Evolutionary conservation across 495 filamentous ascomycete species (phyloP), one percentile per base, ranked within the genome.

Genomic region (Pyronema omphalodes): DNA sequence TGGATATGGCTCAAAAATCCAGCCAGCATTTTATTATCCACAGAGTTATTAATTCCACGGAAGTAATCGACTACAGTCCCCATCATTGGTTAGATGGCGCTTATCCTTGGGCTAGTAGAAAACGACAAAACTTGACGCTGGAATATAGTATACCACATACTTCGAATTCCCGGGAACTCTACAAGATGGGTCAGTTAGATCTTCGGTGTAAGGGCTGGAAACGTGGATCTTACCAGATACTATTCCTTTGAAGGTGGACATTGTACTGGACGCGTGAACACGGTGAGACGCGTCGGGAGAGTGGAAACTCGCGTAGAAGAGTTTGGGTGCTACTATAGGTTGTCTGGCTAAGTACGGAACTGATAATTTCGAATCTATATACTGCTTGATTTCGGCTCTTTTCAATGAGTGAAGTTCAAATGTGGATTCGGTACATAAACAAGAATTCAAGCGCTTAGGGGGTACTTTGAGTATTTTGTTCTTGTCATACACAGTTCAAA

Each of bases 1-100:
- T 95, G 89, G 9, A 93, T 81, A 75, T 96, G 89, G 62, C 83
- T 89, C 39, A 96, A 73, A 63, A 96, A 94, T 64, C 84, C 94
- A 12, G 84, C 88, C 43, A 93, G 64, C 1, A 88, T 84, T 33
- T 83, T 73, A 29, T 67, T 71, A 14, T 66, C 67, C 0, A 70
- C 73, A 15, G 70, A 72, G 17, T 69, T 69, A 14, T 70, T 60
- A 44, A 47, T 63, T 11, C n/a, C 70, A 12, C 88, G 79, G 62
- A 94, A 96, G 68, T 83, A 88, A 66, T 96, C 89, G 54, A 94
- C 82, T 83, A 47, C 34, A n/a, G n/a, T n/a, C n/a, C n/a, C n/a
- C n/a, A n/a, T n/a, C n/a, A 14, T 36, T 51, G 11, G 53, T 39
- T 11, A 23, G 18, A 6, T 29, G 23, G 11, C 19, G 19, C n/a